These are phyloP conservation scores for Erythrobasidium hasegawianum DNA, from an alignment of 1,284 basidiomycete genomes.

Conservation along the genomic window DNA sequence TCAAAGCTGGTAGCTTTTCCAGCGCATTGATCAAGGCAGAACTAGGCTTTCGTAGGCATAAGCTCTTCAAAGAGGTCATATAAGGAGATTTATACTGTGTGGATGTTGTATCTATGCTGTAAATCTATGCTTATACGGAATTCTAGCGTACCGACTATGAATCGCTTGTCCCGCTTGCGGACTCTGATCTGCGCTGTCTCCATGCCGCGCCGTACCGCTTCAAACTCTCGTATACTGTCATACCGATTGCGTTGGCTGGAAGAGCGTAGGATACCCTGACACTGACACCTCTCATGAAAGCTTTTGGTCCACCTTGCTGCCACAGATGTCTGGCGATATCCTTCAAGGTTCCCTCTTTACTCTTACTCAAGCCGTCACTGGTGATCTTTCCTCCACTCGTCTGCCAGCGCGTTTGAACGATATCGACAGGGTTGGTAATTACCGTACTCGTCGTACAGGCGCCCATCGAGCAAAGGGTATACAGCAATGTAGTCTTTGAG, in stretches of 20 bases:
- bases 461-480: conserved; percentile 41
- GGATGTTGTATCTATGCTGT: too few species aligned
- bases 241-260: conserved; percentile 41
- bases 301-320: conserved; percentile 37
- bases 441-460: conserved; percentile 37
- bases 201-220: conserved; percentile 35
- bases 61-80: too few species aligned
- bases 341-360: conserved; percentile 35
- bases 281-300: conserved; percentile 40
- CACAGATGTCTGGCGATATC: conserved; percentile 39
- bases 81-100: too few species aligned
- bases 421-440: conserved; percentile 42
- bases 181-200: not conserved
- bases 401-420: conserved; percentile 44
- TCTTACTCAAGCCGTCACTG: conserved; percentile 16
- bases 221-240: conserved; percentile 41
- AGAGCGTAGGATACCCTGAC: conserved; percentile 41
- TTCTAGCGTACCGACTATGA: too few species aligned
- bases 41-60: too few species aligned
- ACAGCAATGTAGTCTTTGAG: conserved; percentile 34
- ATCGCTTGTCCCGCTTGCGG: too few species aligned
- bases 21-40: too few species aligned
- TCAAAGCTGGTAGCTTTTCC: too few species aligned
- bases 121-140: too few species aligned
- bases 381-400: conserved; percentile 37